phyloP scores from a whole-genome alignment of 345 rosid genomes.

The Capsella bursapastoris region DNA sequence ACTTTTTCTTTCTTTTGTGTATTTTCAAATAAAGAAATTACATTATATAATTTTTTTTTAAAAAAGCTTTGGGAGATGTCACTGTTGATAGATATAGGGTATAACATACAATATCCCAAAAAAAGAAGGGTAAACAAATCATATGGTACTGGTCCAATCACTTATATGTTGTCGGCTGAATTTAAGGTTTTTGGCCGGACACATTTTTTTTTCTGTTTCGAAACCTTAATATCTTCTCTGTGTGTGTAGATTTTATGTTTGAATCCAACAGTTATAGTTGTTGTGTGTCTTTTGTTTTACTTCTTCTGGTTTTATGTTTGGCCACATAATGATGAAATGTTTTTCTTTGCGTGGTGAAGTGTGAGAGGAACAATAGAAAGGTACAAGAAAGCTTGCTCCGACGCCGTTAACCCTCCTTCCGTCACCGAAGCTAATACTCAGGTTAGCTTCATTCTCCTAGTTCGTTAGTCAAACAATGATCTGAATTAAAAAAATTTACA shows the following conservation, averaged over 20 bases:
- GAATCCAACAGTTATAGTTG: neutral
- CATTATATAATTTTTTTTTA: no score
- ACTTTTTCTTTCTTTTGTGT: neutral
- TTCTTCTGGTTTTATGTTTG: no score
- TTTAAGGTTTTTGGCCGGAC: no score
- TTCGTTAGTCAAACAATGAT: neutral
- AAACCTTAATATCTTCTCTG: no score
- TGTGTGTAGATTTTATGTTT: neutral
- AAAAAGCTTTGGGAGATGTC: neutral
- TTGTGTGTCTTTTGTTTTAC: no score
- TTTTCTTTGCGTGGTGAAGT: slow-evolving; percentile 44
- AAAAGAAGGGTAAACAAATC: neutral
- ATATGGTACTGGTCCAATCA: slow-evolving; percentile 3
- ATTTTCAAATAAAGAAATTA: neutral
- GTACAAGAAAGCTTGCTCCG: slow-evolving; percentile 80
- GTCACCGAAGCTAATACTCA: slow-evolving; percentile 85
- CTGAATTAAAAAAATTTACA: neutral
- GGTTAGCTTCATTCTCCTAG: slow-evolving; percentile 44
- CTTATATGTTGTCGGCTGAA: neutral
- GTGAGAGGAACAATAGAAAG: slow-evolving; percentile 84
- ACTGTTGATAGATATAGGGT: neutral
- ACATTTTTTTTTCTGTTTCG: no score
- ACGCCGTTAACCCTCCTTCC: slow-evolving; percentile 64
- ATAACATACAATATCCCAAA: neutral
- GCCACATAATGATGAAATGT: no score